A percentile compares a stretch with the other conserved stretches of the same genome.
phyloP scores from a whole-genome alignment of 2,329 filamentous ascomycete species.

The Claviceps paspali region DNA sequence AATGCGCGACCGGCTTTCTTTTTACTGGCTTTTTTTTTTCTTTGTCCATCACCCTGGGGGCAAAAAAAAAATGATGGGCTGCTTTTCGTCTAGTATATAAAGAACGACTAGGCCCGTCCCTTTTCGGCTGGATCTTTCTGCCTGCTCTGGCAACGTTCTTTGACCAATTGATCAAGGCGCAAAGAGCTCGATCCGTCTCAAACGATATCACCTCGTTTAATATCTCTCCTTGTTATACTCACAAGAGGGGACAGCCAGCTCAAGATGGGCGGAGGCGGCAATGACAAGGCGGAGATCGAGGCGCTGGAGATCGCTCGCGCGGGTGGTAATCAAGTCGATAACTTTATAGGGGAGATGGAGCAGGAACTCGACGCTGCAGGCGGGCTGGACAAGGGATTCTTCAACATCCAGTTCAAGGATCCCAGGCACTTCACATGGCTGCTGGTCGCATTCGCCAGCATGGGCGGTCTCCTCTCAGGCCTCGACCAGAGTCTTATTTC shows the following conservation, averaged over 20 bases:
- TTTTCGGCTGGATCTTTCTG: no score
- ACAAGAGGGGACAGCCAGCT: neutral
- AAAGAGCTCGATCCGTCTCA: no score
- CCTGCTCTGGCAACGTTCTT: no score
- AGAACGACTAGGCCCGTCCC: no score
- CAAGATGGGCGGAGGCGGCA: constrained; percentile 4
- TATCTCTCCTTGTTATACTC: neutral
- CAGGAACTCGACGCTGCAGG: constrained; percentile 20
- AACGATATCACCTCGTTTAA: neutral
- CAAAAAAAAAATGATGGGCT: no score
- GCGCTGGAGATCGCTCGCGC: constrained; percentile 22
- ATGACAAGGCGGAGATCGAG: constrained; percentile 17
- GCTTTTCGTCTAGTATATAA: no score
- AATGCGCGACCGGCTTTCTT: no score
- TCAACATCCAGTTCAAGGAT: constrained; percentile 43
- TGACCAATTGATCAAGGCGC: no score
- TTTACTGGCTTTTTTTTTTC: no score
- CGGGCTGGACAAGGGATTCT: constrained; percentile 23
- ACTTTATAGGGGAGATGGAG: constrained; percentile 27
- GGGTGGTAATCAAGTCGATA: constrained; percentile 20
- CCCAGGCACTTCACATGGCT: constrained; percentile 52
- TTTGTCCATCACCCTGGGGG: no score
- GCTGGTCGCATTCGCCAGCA: constrained; percentile 56
- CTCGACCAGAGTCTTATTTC: constrained; percentile 60
- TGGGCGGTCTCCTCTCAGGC: constrained; percentile 58